phyloP scores from a whole-genome alignment of 495 filamentous ascomycete genomes.

The Podospora pseudopauciseta region DNA sequence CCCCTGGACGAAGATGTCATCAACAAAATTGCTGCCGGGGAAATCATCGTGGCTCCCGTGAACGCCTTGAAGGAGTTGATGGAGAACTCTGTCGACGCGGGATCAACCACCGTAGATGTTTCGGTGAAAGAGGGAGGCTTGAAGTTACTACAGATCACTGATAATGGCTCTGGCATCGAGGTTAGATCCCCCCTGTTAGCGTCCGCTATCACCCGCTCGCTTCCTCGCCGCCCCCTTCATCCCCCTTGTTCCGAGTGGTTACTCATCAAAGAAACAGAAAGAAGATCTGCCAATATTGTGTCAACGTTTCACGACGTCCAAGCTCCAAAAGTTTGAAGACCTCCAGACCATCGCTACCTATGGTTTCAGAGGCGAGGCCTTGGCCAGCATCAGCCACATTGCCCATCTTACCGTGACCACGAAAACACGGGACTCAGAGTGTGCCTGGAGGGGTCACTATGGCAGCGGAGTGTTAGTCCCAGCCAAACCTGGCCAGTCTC shows the following conservation, averaged over 20 bases:
- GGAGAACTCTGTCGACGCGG: slow-evolving; percentile 96
- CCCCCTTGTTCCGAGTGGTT: neutral
- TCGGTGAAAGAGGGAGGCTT: slow-evolving; percentile 95
- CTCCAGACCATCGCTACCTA: slow-evolving; percentile 89
- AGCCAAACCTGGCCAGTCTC: slow-evolving; percentile 84
- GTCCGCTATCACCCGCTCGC: neutral
- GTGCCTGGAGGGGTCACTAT: slow-evolving; percentile 86
- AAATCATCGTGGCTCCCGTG: slow-evolving; percentile 97
- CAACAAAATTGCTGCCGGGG: slow-evolving; percentile 98
- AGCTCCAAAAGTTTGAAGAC: slow-evolving; percentile 93
- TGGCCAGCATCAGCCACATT: slow-evolving; percentile 98
- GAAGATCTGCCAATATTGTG: slow-evolving; percentile 93
- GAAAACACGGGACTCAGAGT: slow-evolving; percentile 81
- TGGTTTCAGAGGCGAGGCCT: slow-evolving; percentile 93
- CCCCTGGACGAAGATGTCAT: slow-evolving; percentile 92
- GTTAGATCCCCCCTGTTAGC: slow-evolving; percentile 45
- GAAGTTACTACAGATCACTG: slow-evolving; percentile 94
- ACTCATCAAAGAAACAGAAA: slow-evolving; percentile 50
- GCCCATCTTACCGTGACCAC: slow-evolving; percentile 94
- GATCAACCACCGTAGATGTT: slow-evolving; percentile 87
- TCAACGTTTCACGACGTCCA: slow-evolving; percentile 96
- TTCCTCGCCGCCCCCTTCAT: neutral
- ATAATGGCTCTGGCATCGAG: slow-evolving; percentile 96
- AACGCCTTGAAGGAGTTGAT: slow-evolving; percentile 97
- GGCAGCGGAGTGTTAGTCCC: slow-evolving; percentile 78